phyloP scores from a whole-genome alignment of 2,329 filamentous ascomycete genomes.

The Fusarium keratoplasticum region DNA sequence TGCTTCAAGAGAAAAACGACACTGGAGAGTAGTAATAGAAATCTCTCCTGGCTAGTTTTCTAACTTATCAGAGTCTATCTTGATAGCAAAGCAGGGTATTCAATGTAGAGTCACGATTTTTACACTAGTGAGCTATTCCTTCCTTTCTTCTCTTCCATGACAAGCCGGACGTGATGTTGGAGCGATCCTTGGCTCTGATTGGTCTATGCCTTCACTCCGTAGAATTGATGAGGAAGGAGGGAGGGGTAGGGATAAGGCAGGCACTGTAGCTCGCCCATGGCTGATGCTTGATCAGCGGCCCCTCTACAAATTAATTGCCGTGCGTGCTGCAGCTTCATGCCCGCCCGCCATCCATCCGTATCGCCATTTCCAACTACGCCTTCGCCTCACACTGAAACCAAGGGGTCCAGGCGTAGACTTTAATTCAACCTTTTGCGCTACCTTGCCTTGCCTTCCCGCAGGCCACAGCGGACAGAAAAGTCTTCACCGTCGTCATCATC shows the following conservation, averaged over 20 bases:
- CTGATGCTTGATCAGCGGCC: conserved; percentile 10
- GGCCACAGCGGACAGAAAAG: conserved; percentile 1
- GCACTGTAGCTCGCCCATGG: neutral
- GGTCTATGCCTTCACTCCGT: neutral
- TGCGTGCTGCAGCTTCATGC: conserved; percentile 10
- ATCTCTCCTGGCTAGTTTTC: neutral
- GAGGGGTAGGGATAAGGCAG: conserved; percentile 7
- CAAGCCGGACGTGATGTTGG: neutral
- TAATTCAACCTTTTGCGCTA: conserved; percentile 12
- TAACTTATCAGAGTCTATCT: neutral
- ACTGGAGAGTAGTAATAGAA: neutral
- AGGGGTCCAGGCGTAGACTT: conserved; percentile 32
- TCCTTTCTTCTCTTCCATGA: neutral
- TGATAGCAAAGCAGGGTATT: neutral
- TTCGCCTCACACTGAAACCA: conserved; percentile 32
- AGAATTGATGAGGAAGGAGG: conserved; percentile 3
- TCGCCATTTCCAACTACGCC: neutral
- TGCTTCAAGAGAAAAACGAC: neutral
- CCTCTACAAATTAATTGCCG: conserved; percentile 28
- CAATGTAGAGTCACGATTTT: neutral
- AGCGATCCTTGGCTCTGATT: conserved; percentile 1
- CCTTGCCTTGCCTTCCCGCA: neutral
- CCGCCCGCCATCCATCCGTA: neutral
- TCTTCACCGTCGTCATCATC: neutral
- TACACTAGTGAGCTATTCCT: neutral